Conservation (phyloP, 768 basidiomycete genomes). For the Hydnomerulius pinastri region DNA sequence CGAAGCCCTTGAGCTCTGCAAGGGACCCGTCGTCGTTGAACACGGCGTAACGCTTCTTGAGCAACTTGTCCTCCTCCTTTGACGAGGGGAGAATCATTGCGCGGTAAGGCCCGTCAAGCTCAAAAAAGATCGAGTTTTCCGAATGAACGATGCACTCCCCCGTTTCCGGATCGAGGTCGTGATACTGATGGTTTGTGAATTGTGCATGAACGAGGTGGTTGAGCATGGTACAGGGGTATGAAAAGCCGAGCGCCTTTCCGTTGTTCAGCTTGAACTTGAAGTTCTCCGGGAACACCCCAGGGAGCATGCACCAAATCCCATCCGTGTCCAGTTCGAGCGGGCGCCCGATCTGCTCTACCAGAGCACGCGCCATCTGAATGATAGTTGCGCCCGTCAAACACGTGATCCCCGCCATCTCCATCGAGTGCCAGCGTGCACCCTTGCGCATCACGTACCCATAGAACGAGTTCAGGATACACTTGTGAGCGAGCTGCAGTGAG, state of each 20-base stretch:
- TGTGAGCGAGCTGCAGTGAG: slow-evolving; percentile 97
- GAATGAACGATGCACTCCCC: slow-evolving; percentile 85
- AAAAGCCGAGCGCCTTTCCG: slow-evolving; percentile 87
- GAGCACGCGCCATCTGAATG: slow-evolving; percentile 97
- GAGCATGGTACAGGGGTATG: slow-evolving; percentile 99
- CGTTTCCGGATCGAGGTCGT: slow-evolving; percentile 82
- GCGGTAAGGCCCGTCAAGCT: slow-evolving; percentile 96
- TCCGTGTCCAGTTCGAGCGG: slow-evolving; percentile 98
- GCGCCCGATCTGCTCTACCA: slow-evolving; percentile 97
- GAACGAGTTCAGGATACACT: slow-evolving; percentile 99
- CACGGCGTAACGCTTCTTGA: slow-evolving; percentile 99
- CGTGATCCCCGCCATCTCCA: slow-evolving; percentile 99
- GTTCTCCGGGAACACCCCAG: slow-evolving; percentile 96
- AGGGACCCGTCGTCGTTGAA: slow-evolving; percentile 97
- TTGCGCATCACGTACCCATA: slow-evolving; percentile 99
- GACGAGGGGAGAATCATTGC: slow-evolving; percentile 99
- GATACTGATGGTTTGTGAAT: slow-evolving; percentile 98
- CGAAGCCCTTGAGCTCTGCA: slow-evolving; percentile 99
- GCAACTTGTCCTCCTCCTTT: slow-evolving; percentile 96
- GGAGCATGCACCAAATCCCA: slow-evolving; percentile 99
- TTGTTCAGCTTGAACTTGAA: slow-evolving; percentile 90
- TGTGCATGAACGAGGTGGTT: slow-evolving; percentile 95
- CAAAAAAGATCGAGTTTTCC: slow-evolving; percentile 99
- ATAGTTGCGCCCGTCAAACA: slow-evolving; percentile 97
- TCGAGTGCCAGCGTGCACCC: slow-evolving; percentile 98